phyloP scores from a whole-genome alignment of 2,329 filamentous ascomycete species.

The Fusarium scirpi region DNA sequence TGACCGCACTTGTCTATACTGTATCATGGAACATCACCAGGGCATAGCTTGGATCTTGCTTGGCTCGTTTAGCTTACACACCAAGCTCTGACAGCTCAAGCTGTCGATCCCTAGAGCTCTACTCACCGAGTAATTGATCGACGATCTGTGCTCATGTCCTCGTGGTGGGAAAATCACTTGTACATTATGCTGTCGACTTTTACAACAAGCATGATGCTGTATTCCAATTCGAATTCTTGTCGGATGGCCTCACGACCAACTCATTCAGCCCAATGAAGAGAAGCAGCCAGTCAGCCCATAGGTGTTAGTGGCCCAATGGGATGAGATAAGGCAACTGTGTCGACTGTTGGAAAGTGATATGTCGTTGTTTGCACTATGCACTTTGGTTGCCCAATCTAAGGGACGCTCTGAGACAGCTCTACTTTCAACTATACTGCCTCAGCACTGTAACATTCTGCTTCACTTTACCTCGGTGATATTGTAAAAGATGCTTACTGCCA shows the following conservation, averaged over 20 bases:
- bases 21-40: slow-evolving; percentile 28
- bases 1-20: slow-evolving; percentile 21
- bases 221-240: slow-evolving; percentile 19
- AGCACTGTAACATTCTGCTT: slow-evolving; percentile 12
- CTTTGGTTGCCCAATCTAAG: slow-evolving; percentile 19
- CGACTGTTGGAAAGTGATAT: slow-evolving; percentile 33
- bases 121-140: slow-evolving; percentile 37
- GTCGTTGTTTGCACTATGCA: slow-evolving; percentile 28
- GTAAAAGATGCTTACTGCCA: neutral
- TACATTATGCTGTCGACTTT: slow-evolving; percentile 22
- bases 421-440: slow-evolving; percentile 4
- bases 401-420: slow-evolving; percentile 10
- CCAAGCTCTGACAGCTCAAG: slow-evolving; percentile 31
- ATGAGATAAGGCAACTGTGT: neutral
- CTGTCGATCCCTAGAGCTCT: slow-evolving; percentile 28
- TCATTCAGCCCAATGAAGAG: slow-evolving; percentile 32
- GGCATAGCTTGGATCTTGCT: slow-evolving; percentile 34
- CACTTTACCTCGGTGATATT: slow-evolving; percentile 9
- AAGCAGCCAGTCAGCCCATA: slow-evolving; percentile 34
- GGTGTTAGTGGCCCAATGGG: slow-evolving; percentile 25
- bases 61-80: slow-evolving; percentile 28
- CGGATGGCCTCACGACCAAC: slow-evolving; percentile 37
- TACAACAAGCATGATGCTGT: slow-evolving; percentile 19
- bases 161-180: slow-evolving; percentile 24
- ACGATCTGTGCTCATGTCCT: slow-evolving; percentile 28